Conservation (phyloP, 1,284 basidiomycete species). For the Fomitopsis palustris region DNA sequence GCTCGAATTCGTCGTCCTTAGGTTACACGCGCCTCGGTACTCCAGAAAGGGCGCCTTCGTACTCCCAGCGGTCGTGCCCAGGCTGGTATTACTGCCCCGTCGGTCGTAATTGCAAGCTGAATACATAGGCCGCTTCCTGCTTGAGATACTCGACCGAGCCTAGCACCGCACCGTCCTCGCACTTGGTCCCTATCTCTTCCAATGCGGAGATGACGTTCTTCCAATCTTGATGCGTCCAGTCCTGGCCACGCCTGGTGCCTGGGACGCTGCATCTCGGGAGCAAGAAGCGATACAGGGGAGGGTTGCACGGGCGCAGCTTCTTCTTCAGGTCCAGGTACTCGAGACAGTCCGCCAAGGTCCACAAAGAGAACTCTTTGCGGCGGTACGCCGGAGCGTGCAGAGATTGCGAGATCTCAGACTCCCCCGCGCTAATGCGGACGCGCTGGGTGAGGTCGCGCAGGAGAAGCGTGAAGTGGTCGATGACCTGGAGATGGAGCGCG, state of each 20-base stretch:
- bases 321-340: constrained; percentile 46
- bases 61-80: neutral
- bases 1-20: neutral
- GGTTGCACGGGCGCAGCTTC: constrained; percentile 24
- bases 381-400: constrained; percentile 51
- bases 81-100: constrained; percentile 27
- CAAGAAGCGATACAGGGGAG: constrained; percentile 51
- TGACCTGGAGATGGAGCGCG: constrained; percentile 62
- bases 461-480: constrained; percentile 62
- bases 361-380: constrained; percentile 40
- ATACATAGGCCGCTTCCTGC: constrained; percentile 46
- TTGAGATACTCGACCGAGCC: constrained; percentile 47
- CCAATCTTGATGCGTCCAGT: constrained; percentile 71
- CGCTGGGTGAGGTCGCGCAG: constrained; percentile 54
- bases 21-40: neutral
- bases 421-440: constrained; percentile 41
- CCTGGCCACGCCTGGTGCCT: constrained; percentile 58
- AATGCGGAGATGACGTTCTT: constrained; percentile 45
- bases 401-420: constrained; percentile 33
- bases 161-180: constrained; percentile 46
- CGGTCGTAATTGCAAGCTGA: constrained; percentile 46
- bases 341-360: constrained; percentile 54
- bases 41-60: no score
- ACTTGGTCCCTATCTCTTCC: constrained; percentile 43
- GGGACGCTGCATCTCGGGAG: constrained; percentile 39